Conservation (phyloP, 2,329 filamentous ascomycete genomes). For the Exophiala calicioides region DNA sequence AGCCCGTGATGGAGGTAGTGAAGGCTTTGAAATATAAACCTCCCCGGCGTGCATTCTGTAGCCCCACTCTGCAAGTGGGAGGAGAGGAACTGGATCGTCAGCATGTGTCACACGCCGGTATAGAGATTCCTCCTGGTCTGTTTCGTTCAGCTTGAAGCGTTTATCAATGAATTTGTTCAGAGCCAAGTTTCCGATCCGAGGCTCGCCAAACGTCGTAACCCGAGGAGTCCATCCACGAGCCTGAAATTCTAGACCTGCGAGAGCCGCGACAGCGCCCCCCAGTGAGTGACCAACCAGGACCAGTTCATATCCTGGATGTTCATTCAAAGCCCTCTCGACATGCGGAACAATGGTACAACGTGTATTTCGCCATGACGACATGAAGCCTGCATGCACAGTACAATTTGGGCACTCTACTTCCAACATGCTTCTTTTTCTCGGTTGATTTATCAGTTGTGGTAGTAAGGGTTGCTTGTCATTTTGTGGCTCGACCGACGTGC, state of each 20-base stretch:
- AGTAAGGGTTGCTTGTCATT: constrained; percentile 20
- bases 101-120: constrained; percentile 83
- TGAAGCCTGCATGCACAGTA: constrained; percentile 89
- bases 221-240: constrained; percentile 72
- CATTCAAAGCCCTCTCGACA: constrained; percentile 59
- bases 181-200: constrained; percentile 59
- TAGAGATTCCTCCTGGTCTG: constrained; percentile 30
- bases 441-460: constrained; percentile 22
- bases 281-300: constrained; percentile 87
- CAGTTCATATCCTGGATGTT: constrained; percentile 71
- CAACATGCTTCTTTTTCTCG: constrained; percentile 32
- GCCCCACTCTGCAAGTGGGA: constrained; percentile 86
- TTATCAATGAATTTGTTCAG: constrained; percentile 57
- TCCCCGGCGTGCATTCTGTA: constrained; percentile 84
- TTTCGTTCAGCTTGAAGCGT: constrained; percentile 48
- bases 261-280: constrained; percentile 84
- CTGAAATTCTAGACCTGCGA: constrained; percentile 80
- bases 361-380: constrained; percentile 78
- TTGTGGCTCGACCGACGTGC: constrained; percentile 11
- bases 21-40: constrained; percentile 74
- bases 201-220: constrained; percentile 93
- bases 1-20: constrained; percentile 65
- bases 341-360: constrained; percentile 68
- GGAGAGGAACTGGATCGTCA: constrained; percentile 82
- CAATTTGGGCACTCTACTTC: constrained; percentile 71